Percentiles rank a stretch among this genome's conserved stretches.
Conservation (phyloP, 202 grass and related monocot species). For the Miscanthus sacchariflorus region DNA sequence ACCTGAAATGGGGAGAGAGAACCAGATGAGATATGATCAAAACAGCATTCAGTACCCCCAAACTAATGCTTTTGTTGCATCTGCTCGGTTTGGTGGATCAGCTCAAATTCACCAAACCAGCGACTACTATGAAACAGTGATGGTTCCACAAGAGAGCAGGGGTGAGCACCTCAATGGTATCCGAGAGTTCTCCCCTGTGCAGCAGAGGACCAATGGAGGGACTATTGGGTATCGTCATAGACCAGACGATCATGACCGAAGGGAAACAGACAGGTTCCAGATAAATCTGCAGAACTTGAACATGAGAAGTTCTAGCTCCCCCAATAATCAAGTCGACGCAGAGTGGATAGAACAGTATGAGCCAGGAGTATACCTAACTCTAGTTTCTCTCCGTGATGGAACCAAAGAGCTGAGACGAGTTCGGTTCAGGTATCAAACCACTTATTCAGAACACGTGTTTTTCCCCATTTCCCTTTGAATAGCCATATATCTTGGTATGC, state of each 20-base stretch:
- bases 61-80: constrained; percentile 10
- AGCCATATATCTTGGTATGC: not conserved
- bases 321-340: constrained; percentile 70
- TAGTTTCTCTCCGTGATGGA: constrained; percentile 80
- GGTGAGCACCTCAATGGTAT: constrained; percentile 20
- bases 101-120: constrained; percentile 41
- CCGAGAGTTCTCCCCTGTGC: constrained; percentile 53
- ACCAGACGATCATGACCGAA: constrained; percentile 61
- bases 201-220: constrained; percentile 46
- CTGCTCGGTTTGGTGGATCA: constrained; percentile 43
- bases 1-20: constrained; percentile 49
- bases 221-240: constrained; percentile 35
- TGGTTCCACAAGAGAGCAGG: constrained; percentile 32
- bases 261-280: constrained; percentile 67
- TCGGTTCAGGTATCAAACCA: constrained; percentile 75
- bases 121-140: constrained; percentile 32
- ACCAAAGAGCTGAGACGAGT: constrained; percentile 93
- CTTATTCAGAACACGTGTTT: not conserved
- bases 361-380: constrained; percentile 91
- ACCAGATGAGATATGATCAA: constrained; percentile 45
- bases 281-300: constrained; percentile 59
- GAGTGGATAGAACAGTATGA: constrained; percentile 99
- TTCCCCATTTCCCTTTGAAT: not conserved
- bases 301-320: constrained; percentile 52
- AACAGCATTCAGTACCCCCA: constrained; percentile 36